Evolutionary conservation across 2,329 filamentous ascomycete genomes (phyloP).

Genomic region (Coniella lustricola): DNA sequence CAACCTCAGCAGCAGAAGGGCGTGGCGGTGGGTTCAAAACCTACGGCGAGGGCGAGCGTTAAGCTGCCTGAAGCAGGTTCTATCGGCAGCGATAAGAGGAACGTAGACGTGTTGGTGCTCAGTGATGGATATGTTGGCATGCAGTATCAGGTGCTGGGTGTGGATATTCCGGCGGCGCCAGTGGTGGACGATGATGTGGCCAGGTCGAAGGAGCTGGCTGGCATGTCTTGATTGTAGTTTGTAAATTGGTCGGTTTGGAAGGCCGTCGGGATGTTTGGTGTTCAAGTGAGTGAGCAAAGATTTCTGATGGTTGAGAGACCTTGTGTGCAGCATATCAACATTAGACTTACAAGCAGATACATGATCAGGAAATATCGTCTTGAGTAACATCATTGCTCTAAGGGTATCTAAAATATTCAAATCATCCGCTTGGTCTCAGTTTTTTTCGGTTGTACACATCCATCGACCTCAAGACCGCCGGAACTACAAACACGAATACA

Average conservation of each 20-base stretch:
- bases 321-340: too few relatives aligned
- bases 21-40: conserved; percentile 36
- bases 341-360: too few relatives aligned
- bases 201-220: conserved; percentile 32
- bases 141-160: conserved; percentile 41
- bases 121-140: conserved; percentile 87
- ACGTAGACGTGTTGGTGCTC: conserved; percentile 66
- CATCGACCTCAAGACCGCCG: not conserved
- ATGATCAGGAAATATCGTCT: too few relatives aligned
- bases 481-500: too few relatives aligned
- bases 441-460: not conserved
- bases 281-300: too few relatives aligned
- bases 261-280: too few relatives aligned
- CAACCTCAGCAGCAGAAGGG: conserved; percentile 17
- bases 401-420: not conserved
- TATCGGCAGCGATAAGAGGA: conserved; percentile 37
- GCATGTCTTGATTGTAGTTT: not conserved
- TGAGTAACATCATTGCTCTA: not conserved
- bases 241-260: too few relatives aligned
- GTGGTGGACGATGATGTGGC: conserved; percentile 40
- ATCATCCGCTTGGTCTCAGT: too few relatives aligned
- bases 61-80: conserved; percentile 47
- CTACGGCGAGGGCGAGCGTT: conserved; percentile 49
- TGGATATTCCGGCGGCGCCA: conserved; percentile 46
- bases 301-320: too few relatives aligned